Percentiles rank a stretch among this genome's conserved stretches.
These are phyloP conservation scores for Mycotypha africana DNA, from an alignment of 371 early-diverging fungal species.

Conservation along the genomic window DNA sequence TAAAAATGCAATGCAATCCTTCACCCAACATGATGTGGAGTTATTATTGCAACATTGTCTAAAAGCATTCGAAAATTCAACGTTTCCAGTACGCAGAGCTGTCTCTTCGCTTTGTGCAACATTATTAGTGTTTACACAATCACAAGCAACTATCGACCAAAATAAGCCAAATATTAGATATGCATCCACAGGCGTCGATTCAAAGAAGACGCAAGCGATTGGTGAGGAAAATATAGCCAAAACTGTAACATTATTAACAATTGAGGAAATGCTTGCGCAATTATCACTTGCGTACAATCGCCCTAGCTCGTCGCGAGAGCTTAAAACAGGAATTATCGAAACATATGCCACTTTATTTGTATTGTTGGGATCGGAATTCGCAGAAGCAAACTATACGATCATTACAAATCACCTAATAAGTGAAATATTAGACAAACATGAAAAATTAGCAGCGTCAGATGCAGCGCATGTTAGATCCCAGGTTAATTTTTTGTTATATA, in stretches of 20 bases:
- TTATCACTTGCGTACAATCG: conserved; percentile 61
- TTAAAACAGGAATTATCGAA: conserved; percentile 76
- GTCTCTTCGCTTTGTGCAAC: conserved; percentile 60
- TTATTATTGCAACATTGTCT: conserved; percentile 45
- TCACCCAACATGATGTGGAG: conserved; percentile 63
- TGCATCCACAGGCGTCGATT: conserved; percentile 37
- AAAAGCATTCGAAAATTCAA: conserved; percentile 67
- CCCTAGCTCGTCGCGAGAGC: conserved; percentile 58
- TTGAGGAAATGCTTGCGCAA: conserved; percentile 65
- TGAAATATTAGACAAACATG: conserved; percentile 44
- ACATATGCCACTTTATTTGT: conserved; percentile 73
- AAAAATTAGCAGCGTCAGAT: conserved; percentile 46
- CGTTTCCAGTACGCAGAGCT: conserved; percentile 60
- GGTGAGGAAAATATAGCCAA: too few species aligned
- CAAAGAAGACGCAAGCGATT: conserved; percentile 20
- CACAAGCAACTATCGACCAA: conserved; percentile 30
- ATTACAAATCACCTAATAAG: conserved; percentile 68
- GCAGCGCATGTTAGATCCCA: conserved; percentile 60
- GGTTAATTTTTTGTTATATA: conserved; percentile 67
- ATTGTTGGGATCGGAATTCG: conserved; percentile 63
- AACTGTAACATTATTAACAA: conserved; percentile 42
- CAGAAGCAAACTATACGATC: conserved; percentile 69
- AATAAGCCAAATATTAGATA: conserved; percentile 33
- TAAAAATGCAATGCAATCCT: conserved; percentile 43
- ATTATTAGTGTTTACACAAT: conserved; percentile 54